Percentiles rank a stretch among this genome's conserved stretches.
Conservation (phyloP, 306 rosid genomes). For the Styphnolobium japonicum region DNA sequence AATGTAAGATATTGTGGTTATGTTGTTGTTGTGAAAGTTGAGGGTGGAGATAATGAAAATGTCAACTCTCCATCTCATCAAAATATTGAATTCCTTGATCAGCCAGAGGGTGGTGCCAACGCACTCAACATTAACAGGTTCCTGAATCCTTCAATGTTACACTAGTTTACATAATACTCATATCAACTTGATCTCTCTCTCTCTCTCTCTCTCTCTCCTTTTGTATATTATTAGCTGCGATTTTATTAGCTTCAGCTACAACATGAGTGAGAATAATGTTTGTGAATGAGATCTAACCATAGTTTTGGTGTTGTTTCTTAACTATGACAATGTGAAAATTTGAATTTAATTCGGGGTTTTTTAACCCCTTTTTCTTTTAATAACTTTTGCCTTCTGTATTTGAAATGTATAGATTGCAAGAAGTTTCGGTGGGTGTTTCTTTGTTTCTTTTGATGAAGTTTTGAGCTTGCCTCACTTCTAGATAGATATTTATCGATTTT, state of each 20-base stretch:
- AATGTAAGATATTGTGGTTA: constrained; percentile 86
- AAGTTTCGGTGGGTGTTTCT: neutral
- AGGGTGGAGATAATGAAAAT: constrained; percentile 44
- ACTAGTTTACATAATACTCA: neutral
- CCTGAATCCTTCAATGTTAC: constrained; percentile 4
- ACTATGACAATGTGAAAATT: neutral
- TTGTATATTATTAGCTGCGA: neutral
- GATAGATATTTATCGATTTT: neutral
- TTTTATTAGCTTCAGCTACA: constrained; percentile 1
- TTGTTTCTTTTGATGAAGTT: neutral
- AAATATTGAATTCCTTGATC: constrained; percentile 67
- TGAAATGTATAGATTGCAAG: neutral
- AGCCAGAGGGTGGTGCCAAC: constrained; percentile 93
- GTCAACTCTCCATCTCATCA: constrained; percentile 52
- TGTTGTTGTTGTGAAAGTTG: constrained; percentile 73
- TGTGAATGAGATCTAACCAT: constrained; percentile 1
- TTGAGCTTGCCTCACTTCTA: constrained; percentile 15
- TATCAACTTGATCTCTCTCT: neutral
- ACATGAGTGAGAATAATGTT: neutral
- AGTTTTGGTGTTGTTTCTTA: neutral
- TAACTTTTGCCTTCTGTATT: neutral
- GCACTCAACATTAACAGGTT: constrained; percentile 93
- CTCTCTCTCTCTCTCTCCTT: neutral
- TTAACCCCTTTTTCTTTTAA: neutral
- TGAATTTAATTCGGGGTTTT: neutral